These are phyloP conservation scores for Tolypocladium paradoxum DNA, from an alignment of 2,329 filamentous ascomycete genomes.

Conservation along the genomic window DNA sequence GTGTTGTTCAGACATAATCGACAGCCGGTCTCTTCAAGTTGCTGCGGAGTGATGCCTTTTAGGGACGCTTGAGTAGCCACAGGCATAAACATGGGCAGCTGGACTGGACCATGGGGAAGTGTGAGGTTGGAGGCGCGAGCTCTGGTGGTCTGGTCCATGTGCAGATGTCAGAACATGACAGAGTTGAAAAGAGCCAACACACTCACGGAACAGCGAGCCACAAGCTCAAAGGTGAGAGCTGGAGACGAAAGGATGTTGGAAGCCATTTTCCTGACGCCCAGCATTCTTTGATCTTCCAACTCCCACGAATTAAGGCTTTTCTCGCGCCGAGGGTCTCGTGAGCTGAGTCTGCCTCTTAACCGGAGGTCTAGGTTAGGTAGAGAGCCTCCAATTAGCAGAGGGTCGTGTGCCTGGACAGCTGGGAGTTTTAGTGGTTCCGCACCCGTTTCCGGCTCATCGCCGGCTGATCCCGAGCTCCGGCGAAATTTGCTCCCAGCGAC, in stretches of 20 bases:
- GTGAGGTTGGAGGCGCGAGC: constrained; percentile 80
- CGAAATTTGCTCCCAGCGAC: constrained; percentile 18
- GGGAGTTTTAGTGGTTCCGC: constrained; percentile 4
- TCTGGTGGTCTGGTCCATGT: constrained; percentile 64
- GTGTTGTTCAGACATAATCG: constrained; percentile 94
- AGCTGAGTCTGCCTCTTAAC: constrained; percentile 2
- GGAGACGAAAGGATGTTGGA: constrained; percentile 43
- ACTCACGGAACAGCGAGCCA: constrained; percentile 70
- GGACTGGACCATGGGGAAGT: constrained; percentile 83
- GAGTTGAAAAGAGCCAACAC: background rate
- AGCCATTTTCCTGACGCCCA: constrained; percentile 33
- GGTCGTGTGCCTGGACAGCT: background rate
- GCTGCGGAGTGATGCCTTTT: constrained; percentile 86
- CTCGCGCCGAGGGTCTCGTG: background rate
- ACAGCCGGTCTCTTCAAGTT: constrained; percentile 82
- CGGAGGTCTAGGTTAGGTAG: background rate
- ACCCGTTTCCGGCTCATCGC: constrained; percentile 16
- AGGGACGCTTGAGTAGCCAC: constrained; percentile 94
- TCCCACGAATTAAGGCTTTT: background rate
- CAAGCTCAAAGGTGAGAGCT: constrained; percentile 68
- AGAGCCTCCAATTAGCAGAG: background rate
- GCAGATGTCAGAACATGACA: constrained; percentile 8
- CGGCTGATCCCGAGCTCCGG: constrained; percentile 14
- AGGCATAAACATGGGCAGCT: constrained; percentile 94
- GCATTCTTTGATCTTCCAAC: constrained; percentile 11